phyloP scores from a whole-genome alignment of 306 rosid species.

The Pachyrhizus erosus region DNA sequence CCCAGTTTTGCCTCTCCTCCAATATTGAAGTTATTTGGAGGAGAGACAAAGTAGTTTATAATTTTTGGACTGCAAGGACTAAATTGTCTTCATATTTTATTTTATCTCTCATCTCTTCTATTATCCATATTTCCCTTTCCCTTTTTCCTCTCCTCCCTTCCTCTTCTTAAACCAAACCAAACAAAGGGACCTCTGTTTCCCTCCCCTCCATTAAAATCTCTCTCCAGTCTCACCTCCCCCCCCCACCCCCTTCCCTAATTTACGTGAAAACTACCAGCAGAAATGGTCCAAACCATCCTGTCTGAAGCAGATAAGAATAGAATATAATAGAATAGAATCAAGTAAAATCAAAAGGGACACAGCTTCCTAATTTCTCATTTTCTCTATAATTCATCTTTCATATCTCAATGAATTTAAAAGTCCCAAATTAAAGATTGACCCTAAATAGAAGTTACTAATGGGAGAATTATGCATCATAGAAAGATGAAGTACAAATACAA shows the following conservation, averaged over 20 bases:
- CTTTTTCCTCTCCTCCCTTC: background rate
- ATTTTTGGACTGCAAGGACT: background rate
- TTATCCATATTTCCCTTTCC: background rate
- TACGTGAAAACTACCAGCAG: constrained; percentile 8
- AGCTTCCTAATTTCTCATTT: constrained; percentile 17
- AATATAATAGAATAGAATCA: constrained; percentile 15
- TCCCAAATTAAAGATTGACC: constrained; percentile 25
- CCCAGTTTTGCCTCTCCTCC: background rate
- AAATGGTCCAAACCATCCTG: constrained; percentile 20
- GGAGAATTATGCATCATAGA: constrained; percentile 27
- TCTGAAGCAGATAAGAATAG: constrained; percentile 25
- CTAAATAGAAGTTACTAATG: constrained; percentile 23
- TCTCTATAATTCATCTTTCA: constrained; percentile 8
- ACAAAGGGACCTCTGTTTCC: background rate
- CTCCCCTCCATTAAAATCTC: background rate
- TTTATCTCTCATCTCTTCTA: background rate
- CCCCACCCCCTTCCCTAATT: too few relatives aligned
- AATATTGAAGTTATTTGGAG: background rate
- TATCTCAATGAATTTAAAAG: constrained; percentile 17
- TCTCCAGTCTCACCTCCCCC: too few relatives aligned
- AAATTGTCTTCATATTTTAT: background rate
- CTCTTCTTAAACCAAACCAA: background rate
- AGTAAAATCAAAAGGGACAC: constrained; percentile 9
- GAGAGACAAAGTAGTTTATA: background rate
- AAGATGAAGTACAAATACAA: constrained; percentile 22